Evolutionary conservation across 495 filamentous ascomycete species (phyloP), one percentile per base, ranked within the genome.

Genomic region (Xylaria bambusicola): DNA sequence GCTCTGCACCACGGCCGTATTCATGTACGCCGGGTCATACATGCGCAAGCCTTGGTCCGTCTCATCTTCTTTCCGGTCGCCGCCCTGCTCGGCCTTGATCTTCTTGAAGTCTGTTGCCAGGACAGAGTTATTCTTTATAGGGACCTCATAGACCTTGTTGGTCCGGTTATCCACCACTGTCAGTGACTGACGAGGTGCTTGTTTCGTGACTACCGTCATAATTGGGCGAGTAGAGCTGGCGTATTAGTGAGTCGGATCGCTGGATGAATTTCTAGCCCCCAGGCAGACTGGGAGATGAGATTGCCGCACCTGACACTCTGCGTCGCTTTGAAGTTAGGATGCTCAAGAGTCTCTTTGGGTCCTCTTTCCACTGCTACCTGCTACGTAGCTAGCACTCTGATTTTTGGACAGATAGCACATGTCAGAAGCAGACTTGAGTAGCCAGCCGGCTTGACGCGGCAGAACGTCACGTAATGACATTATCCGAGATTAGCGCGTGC

Each of bases 11-110:
- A 80, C 77, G 0, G 80, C 77, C 4, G 83, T 85, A 64, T 85
- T 85, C 31, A 78, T 72, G 59, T 81, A 75, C 1, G 79, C 83
- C 1, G 80, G 80, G 64, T 85, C 83, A 45, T 78, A 76, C 1
- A 85, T 64, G 2, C 78, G 71, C 3, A 85, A 68, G 3, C 80
- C 81, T 45, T 65, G 62, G 20, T 56, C 59, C 6, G 62, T 65
- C 59, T 65, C 62, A 55, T 65, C 59, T 61, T 65, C 62, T 33
- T 56, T 23, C 12, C 62, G 59, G 59, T 65, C 41, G 33, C 55
- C 38, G 31, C 51, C 52, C 40, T n/a, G 52, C 17, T 29, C 21
- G 1, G 68, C 72, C 57, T 71, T 77, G 45, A 84, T 82, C 13
- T 73, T 66, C 52, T 76, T 77, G 40, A 84, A 72, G 52, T 79